Evolutionary conservation across 2,329 filamentous ascomycete species (phyloP), one percentile per base, ranked within the genome.

Genomic region (Apiospora koreana): DNA sequence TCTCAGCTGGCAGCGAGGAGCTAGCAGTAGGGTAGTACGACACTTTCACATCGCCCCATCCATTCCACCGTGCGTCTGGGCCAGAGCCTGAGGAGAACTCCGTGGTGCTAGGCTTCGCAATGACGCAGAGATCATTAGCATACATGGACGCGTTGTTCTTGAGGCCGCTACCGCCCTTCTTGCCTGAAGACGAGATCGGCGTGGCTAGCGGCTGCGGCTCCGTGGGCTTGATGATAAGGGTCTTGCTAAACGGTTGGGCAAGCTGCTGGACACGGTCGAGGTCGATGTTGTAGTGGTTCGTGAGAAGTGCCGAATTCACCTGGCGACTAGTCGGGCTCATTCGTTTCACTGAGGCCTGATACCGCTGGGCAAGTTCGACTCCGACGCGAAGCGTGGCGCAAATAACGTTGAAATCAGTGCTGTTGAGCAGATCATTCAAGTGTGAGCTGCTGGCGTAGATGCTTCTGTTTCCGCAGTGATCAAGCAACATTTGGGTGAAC

Each of bases 401-500:
- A 69, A 99, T 86, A 66, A 99, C 87, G 38, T 91, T 89, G 70
- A 95, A 86, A 31, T 93, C 95, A 2, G 94, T 95, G 62, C 93
- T 95, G 81, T 98, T 94, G 71, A 99, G 88, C 50, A 99, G 87
- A 78, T 95, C 92, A 79, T 95, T 96, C 72, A 99, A 85, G 76
- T 97, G 93, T 74, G 92, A 87, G 80, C 95, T 98, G 84, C 96
- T 99, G 72, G 92, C 94, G 80, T 98, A 99, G 76, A 99, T 91
- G 83, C 95, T 98, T 75, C 97, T 88, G 79, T 99, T 99, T 71
- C 95, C 96, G 81, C 96, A 99, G 79, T 97, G 96, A 79, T 98
- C 94, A 68, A 98, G 84, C 41, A 99, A 86, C 80, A 97, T 88
- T 72, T 92, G 90, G 28, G 95, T 97, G 81, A 99, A 99, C 75